Percentiles rank a stretch among this genome's conserved stretches.
These are phyloP conservation scores for Fusarium domesticum DNA, from an alignment of 2,329 filamentous ascomycete genomes.

Conservation along the genomic window DNA sequence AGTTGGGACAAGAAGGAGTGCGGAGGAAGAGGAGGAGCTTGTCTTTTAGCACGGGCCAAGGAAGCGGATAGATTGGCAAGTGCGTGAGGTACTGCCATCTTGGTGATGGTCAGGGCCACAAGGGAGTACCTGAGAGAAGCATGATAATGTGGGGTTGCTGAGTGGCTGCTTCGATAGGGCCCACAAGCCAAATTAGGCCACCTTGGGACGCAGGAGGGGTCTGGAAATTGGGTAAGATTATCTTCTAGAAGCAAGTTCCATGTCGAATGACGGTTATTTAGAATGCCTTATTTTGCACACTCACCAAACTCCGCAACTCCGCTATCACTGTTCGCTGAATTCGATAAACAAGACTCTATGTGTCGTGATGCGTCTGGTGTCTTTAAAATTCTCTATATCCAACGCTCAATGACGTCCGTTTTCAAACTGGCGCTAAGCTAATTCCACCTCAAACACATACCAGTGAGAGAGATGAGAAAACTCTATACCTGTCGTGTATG, in stretches of 20 bases:
- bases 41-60: slow-evolving; percentile 4
- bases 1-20: neutral
- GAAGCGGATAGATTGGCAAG: slow-evolving; percentile 2
- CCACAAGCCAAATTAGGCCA: slow-evolving; percentile 12
- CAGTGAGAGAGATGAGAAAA: neutral
- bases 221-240: neutral
- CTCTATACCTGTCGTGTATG: neutral
- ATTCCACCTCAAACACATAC: neutral
- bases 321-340: too few relatives aligned
- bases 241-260: slow-evolving; percentile 10
- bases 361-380: too few relatives aligned
- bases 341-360: too few relatives aligned
- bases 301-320: neutral
- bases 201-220: slow-evolving; percentile 3
- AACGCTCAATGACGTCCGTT: too few relatives aligned
- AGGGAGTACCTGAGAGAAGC: neutral
- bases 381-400: too few relatives aligned
- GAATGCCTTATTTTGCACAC: too few relatives aligned
- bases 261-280: too few relatives aligned
- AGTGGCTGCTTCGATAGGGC: slow-evolving; percentile 15
- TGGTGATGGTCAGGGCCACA: slow-evolving; percentile 7
- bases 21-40: slow-evolving; percentile 1
- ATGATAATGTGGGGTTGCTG: slow-evolving; percentile 15
- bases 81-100: slow-evolving; percentile 25
- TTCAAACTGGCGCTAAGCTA: neutral